Evolutionary conservation across 2,329 filamentous ascomycete genomes (phyloP), one percentile per base, ranked within the genome.

Genomic region (Claviceps sp.): DNA sequence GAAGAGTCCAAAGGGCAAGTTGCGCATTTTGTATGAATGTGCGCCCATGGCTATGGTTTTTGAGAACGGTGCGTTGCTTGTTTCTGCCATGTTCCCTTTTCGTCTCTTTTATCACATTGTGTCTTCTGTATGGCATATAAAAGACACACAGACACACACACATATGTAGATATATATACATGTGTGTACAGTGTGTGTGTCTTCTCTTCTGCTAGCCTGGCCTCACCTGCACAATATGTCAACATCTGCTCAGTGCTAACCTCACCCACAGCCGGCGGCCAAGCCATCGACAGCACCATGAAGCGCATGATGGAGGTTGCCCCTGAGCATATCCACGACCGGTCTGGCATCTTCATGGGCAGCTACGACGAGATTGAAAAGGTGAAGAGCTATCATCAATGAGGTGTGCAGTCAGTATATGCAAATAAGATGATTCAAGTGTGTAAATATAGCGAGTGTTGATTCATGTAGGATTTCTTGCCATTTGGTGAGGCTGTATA

Each of bases 1-100:
- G 76, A 97, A 98, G 83, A 95, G 86, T 65, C 89, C 90, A 58
- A 98, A 97, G 81, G 93, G 93, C 60, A 98, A 98, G 77, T 79
- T 98, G 60, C 81, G 93, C 58, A 98, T 98, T 60, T 69, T 98
- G 62, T 98, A 98, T 72, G 93, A 98, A 75, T 98, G 93, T 67
- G 93, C 93, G 14, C 93, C 93, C 41, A 98, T 98, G 93, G 53
- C 93, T 24, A 87, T 97, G 84, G 81, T 98, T 6, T 97, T 98
- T 69, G 93, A 98, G 72, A 96, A 98, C 71, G 93, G 87, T 91
- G 70, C 72, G 84, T 74, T 16, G 18, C 16, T 20, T 20, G 9
- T 20, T 43, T 7, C 24, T 24, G 5, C 4, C 9, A 7, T 22
- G 18, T 7, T 24, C 42, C 16, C 11, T 44, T n/a, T 13, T 41